Evolutionary conservation across 768 basidiomycete species (phyloP).

Genomic region (Sporobolomyces roseus): DNA sequence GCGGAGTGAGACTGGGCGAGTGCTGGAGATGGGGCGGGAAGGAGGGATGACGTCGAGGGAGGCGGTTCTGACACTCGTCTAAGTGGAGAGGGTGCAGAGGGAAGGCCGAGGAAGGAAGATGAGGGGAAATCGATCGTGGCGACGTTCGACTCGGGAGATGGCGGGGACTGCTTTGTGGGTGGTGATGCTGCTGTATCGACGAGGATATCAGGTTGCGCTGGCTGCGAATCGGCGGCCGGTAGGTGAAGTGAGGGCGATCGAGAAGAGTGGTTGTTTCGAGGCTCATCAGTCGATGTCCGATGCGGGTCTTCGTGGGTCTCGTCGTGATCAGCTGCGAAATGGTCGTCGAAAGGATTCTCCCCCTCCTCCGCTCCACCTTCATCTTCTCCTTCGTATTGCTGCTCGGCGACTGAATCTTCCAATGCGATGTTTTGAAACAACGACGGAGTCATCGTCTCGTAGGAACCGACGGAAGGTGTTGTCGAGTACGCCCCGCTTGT

Average conservation of each 20-base stretch:
- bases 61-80: constrained; percentile 10
- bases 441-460: neutral
- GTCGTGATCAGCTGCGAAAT: neutral
- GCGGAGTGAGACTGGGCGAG: neutral
- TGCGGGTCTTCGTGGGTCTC: too few species aligned
- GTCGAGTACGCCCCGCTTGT: neutral
- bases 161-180: neutral
- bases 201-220: neutral
- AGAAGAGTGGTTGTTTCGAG: too few species aligned
- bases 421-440: neutral
- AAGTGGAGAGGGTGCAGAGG: neutral
- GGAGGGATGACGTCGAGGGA: neutral
- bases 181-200: neutral
- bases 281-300: too few species aligned
- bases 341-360: constrained; percentile 20
- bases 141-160: neutral
- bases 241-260: too few species aligned
- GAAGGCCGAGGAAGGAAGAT: neutral
- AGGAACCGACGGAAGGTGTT: neutral
- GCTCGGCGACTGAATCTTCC: neutral
- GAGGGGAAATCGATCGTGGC: too few species aligned
- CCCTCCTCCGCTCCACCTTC: neutral
- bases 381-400: too few species aligned
- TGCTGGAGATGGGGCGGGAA: neutral
- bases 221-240: too few species aligned